Evolutionary conservation across 2,329 filamentous ascomycete genomes (phyloP).

Genomic region (Aspergillus novoparasiticus): DNA sequence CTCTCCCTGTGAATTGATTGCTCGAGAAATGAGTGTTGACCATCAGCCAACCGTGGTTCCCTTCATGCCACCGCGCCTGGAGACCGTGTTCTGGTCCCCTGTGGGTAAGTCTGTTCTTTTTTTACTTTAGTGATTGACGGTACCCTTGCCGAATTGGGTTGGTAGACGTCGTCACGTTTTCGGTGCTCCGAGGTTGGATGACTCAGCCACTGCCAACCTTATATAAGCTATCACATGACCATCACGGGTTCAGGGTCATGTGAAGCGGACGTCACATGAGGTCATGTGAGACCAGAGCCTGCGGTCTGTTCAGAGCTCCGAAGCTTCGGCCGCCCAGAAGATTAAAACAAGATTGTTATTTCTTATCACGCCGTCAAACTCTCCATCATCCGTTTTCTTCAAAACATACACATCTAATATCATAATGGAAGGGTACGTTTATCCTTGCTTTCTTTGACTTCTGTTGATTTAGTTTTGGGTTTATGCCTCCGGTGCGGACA

Average conservation of each 20-base stretch:
- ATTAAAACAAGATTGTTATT: conserved; percentile 6
- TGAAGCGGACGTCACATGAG: conserved; percentile 13
- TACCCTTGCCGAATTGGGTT: background rate
- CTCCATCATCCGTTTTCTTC: background rate
- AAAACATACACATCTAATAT: conserved; percentile 13
- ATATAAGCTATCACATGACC: background rate
- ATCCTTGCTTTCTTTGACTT: background rate
- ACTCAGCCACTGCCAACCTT: background rate
- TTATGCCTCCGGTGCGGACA: background rate
- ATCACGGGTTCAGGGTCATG: background rate
- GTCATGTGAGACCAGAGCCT: conserved; percentile 22
- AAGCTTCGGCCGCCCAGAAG: conserved; percentile 12
- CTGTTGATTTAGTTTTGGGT: background rate
- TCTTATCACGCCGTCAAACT: background rate
- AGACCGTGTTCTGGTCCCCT: conserved; percentile 3
- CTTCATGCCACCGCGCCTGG: conserved; percentile 11
- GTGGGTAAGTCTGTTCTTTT: conserved; percentile 18
- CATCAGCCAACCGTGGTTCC: conserved; percentile 17
- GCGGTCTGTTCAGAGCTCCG: conserved; percentile 23
- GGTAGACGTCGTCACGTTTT: background rate
- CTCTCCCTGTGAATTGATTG: background rate
- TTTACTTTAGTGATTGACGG: conserved; percentile 16
- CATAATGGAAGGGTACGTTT: conserved; percentile 42
- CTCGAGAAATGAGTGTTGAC: background rate
- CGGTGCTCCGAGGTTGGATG: background rate